Evolutionary conservation across 2,329 filamentous ascomycete genomes (phyloP), one percentile per base, ranked within the genome.

Genomic region (Cladosporium colombiae): DNA sequence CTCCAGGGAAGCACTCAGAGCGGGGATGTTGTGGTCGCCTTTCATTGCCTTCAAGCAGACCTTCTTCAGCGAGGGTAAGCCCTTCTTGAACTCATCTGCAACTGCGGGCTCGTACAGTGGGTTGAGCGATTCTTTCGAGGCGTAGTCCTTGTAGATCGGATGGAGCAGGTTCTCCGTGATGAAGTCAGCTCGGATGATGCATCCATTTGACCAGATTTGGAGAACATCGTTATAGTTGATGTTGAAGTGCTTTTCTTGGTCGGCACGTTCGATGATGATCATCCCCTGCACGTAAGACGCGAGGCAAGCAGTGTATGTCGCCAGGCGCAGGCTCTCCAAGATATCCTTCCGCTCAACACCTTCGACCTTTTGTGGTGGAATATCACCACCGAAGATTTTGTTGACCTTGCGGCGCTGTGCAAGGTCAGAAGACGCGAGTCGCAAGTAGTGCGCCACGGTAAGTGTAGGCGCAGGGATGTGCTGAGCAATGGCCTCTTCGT

Each of bases 151-250:
- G 31, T 80, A 83, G 57, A 85, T 78, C 0, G 77, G 75, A 6
- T 81, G 79, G 2, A 91, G 80, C 33, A 91, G 75, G 60, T 88
- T 83, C 25, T 68, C 59, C 55, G 84, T 83, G 67, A 91, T 88
- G 69, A 86, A 82, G 69, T 90, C 88, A 0, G 86, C 84, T 71
- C 88, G 85, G 72, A 91, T 91, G 75, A 91, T 91, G 75, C 89
- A 91, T 8, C 89, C 89, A 0, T 82, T 86, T 2, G 87, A 84
- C 89, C 89, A 91, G 69, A 91, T 87, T 72, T 85, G 81, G 56
- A 87, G 77, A 2, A 86, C 79, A 31, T 81, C 78, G 16, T 74
- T 73, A 70, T 84, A 84, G 69, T 85, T 76, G 65, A 88, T 81
- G 49, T 80, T 79, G 88, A 89, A 91, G 35, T 81, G 80, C 72